These are phyloP conservation scores for Beauveria rudraprayagi DNA, from an alignment of 2,329 filamentous ascomycete species.

Conservation along the genomic window DNA sequence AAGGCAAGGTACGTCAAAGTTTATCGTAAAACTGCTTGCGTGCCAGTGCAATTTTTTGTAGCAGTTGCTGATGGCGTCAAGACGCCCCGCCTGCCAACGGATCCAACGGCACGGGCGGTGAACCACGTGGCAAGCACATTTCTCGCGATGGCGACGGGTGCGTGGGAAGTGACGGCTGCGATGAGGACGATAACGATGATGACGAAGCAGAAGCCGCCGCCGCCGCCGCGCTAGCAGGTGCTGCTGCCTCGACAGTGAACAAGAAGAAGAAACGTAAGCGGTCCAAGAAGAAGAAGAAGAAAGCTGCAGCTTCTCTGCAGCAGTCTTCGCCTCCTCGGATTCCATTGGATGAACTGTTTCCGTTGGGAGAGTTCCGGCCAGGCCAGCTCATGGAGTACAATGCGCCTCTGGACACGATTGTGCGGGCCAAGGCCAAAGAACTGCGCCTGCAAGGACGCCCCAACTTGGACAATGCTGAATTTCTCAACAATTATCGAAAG, in stretches of 20 bases:
- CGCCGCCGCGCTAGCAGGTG: conserved; percentile 17
- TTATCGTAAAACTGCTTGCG: background rate
- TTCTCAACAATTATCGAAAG: conserved; percentile 68
- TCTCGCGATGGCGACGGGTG: conserved; percentile 10
- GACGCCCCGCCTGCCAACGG: conserved; percentile 8
- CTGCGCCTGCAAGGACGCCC: conserved; percentile 16
- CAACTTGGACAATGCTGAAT: conserved; percentile 37
- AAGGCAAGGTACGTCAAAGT: conserved; percentile 6
- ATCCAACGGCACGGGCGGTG: conserved; percentile 5
- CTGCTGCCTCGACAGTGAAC: background rate
- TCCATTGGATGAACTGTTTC: conserved; percentile 23
- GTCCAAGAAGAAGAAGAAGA: conserved; percentile 17
- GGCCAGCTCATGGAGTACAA: conserved; percentile 23
- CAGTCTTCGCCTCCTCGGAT: conserved; percentile 28
- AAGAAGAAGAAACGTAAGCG: conserved; percentile 20
- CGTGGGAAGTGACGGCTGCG: conserved; percentile 6
- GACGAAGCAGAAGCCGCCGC: conserved; percentile 14
- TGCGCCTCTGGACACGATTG: conserved; percentile 14
- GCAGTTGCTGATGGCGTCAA: background rate
- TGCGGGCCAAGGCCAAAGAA: conserved; percentile 20
- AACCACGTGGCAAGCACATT: conserved; percentile 8
- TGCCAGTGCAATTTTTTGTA: background rate
- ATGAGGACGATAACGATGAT: conserved; percentile 17
- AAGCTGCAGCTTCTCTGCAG: conserved; percentile 7
- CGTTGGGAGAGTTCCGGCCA: conserved; percentile 19